Evolutionary conservation across 768 basidiomycete genomes (phyloP).

Genomic region (Coprinopsis sp.): DNA sequence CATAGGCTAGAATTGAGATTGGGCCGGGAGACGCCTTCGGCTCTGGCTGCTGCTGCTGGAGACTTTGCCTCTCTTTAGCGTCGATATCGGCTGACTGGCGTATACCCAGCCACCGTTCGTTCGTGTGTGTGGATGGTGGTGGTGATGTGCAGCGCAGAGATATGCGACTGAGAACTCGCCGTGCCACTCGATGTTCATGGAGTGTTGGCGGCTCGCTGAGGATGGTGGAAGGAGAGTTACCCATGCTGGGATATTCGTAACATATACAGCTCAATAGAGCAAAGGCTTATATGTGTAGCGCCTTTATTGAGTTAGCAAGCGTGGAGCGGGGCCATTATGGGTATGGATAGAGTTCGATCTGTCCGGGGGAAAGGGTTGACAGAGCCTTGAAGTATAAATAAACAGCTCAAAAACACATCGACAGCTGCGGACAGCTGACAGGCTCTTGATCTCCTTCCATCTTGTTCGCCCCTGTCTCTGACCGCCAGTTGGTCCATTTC

Average conservation of each 20-base stretch:
- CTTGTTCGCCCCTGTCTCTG: too few species aligned
- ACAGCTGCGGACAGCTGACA: too few species aligned
- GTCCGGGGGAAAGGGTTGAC: too few species aligned
- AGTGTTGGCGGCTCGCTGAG: neutral
- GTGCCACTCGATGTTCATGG: neutral
- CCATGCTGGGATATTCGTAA: conserved; percentile 7
- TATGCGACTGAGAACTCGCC: conserved; percentile 5
- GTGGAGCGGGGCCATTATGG: too few species aligned
- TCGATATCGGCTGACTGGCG: conserved; percentile 6
- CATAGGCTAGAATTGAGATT: conserved; percentile 11
- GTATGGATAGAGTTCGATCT: too few species aligned
- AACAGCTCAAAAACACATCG: too few species aligned
- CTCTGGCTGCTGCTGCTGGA: neutral
- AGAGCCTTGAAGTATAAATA: too few species aligned
- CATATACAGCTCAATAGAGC: too few species aligned
- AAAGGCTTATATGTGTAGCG: neutral
- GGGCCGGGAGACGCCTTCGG: conserved; percentile 2
- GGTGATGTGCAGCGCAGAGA: conserved; percentile 9
- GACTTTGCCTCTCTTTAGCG: neutral
- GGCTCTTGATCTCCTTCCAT: too few species aligned
- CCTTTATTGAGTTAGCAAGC: neutral
- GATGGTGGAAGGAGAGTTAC: conserved; percentile 10
- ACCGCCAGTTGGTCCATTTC: too few species aligned
- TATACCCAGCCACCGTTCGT: conserved; percentile 9
- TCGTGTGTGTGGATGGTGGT: conserved; percentile 6